Base-by-base conservation (phyloP, 2,329 filamentous ascomycete genomes). In the Capronia epimyces region DNA sequence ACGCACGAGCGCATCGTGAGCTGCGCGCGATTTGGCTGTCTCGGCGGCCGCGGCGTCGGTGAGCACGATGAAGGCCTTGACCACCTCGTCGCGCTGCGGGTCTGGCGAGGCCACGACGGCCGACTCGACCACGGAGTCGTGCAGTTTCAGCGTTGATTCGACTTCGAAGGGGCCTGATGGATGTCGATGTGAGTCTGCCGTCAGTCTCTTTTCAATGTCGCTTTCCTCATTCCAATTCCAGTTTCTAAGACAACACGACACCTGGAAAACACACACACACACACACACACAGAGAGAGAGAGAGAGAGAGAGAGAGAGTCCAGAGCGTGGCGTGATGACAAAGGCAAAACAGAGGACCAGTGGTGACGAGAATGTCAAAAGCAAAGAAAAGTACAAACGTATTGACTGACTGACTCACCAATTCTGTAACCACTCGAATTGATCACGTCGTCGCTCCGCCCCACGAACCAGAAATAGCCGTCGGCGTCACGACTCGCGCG, bases 131-230 rank as follows among this genome's bases (percentile, higher is more conserved):
- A 71, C 67, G 2, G 62, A 63, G 2, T 66, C 63, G 53, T 71
- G 69, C 16, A 67, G 60, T 56, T 71, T 70, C 9, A 71, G 60
- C 3, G 67, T 67, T 2, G 67, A 70, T 55, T 71, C 69, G 25
- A 71, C 66, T 62, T 71, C 69, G 54, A 71, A 71, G 0, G 69
- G 69, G 6, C 69, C 65, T 65, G 37, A n/a, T n/a, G n/a, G n/a
- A n/a, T n/a, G n/a, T n/a, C n/a, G n/a, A n/a, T n/a, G n/a, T n/a
- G n/a, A n/a, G n/a, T n/a, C n/a, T n/a, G n/a, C n/a, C n/a, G n/a
- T n/a, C n/a, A n/a, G n/a, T n/a, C n/a, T n/a, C n/a, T n/a, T n/a
- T n/a, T n/a, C n/a, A n/a, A n/a, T n/a, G n/a, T n/a, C n/a, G n/a
- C n/a, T n/a, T n/a, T n/a, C n/a, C n/a, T n/a, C n/a, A n/a, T n/a